Base-by-base conservation (phyloP, 1,284 basidiomycete genomes). In the Ustilago bromivora region DNA sequence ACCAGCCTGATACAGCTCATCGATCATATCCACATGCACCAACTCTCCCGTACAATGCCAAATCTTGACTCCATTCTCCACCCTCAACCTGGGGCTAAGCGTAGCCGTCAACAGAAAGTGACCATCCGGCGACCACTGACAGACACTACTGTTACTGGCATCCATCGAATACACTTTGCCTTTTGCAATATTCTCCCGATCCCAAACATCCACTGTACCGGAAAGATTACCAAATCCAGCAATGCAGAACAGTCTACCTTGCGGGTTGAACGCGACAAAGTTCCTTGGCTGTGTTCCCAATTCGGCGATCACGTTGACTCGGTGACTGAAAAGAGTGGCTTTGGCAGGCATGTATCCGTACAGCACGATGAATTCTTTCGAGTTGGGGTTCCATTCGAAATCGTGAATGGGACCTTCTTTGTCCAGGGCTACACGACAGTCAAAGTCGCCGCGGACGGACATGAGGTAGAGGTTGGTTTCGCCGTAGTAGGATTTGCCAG, bases 301-400 rank as follows among this genome's bases (percentile, higher is more conserved):
- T 80, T 97, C 95, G 85, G 96, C 92, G 47, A 97, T 88, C 4
- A 92, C 89, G 71, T 93, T 92, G 70, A 95, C 94, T 54, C 95
- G 93, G 82, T 93, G 91, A 86, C 98, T 95, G 85, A 97, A 98
- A 19, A 97, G 87, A 87, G 93, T 92, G 0, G 92, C 91, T 87
- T 96, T 96, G 15, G 96, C 94, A 1, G 96, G 97, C 94, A 98
- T 98, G 87, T 91, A 98, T 79, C 96, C 96, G 85, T 98, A 98
- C 55, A 95, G 92, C 41, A 98, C 96, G 69, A 92, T 91, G 84
- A 98, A 99, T 87, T 99, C 96, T 86, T 96, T 94, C 28, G 80
- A 78, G 82, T 95, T 97, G n/a, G 96, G 95, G 81, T 92, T 96
- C 96, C 96, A 99, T 19, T 91, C 89, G 82, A 97, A 97, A 86